Percentiles rank a stretch among this genome's conserved stretches.
phyloP scores from a whole-genome alignment of 1,139 yeast genomes.

The Candida freyschussii region DNA sequence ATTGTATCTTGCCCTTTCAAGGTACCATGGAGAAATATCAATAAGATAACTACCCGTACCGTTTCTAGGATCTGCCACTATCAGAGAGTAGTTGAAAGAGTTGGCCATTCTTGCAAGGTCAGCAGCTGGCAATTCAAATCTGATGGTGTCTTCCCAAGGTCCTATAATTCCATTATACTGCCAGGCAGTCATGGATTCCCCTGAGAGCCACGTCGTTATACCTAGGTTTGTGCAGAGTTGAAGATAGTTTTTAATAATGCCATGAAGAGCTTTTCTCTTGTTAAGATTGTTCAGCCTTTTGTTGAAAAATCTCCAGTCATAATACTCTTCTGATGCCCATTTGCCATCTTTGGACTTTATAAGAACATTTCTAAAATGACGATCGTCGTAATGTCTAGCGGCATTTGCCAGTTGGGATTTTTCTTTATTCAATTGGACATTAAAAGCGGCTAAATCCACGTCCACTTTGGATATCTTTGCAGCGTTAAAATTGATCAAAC shows the following conservation, averaged over 20 bases:
- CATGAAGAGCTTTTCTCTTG: constrained; percentile 38
- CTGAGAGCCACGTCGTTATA: constrained; percentile 47
- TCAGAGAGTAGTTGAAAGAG: constrained; percentile 41
- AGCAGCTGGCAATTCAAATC: constrained; percentile 43
- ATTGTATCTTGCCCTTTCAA: constrained; percentile 36
- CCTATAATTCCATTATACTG: constrained; percentile 46
- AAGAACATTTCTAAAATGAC: constrained; percentile 28
- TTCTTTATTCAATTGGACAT: constrained; percentile 23
- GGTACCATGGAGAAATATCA: constrained; percentile 44
- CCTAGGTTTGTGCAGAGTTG: constrained; percentile 38
- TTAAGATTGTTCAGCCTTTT: constrained; percentile 32
- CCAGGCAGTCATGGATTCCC: constrained; percentile 51
- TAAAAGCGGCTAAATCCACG: constrained; percentile 21
- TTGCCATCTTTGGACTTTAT: constrained; percentile 26
- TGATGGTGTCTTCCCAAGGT: constrained; percentile 52
- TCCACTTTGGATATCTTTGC: constrained; percentile 16
- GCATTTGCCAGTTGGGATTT: constrained; percentile 25
- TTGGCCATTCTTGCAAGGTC: constrained; percentile 38
- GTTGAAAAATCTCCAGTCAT: constrained; percentile 41
- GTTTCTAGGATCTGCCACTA: constrained; percentile 36
- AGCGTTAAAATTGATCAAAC: constrained; percentile 24
- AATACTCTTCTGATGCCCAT: constrained; percentile 28
- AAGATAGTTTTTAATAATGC: constrained; percentile 43
- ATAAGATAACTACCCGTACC: constrained; percentile 41
- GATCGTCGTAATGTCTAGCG: constrained; percentile 26